Evolutionary conservation across 2,329 filamentous ascomycete species (phyloP).

Genomic region (Uncinocarpus reesii): DNA sequence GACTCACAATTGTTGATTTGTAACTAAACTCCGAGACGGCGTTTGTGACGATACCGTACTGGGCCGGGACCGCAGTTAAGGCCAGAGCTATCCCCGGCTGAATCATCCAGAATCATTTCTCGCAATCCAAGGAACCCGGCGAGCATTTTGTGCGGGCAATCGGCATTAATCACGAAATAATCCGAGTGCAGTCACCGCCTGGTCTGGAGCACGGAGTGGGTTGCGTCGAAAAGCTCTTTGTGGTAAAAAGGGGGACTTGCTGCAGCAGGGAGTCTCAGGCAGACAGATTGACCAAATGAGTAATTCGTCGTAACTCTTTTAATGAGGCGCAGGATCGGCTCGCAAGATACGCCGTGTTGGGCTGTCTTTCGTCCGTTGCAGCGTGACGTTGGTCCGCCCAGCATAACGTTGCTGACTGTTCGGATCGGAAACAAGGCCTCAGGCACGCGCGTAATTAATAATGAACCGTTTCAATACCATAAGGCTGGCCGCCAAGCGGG

Average conservation of each 20-base stretch:
- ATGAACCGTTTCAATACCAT: background rate
- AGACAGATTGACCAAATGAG: background rate
- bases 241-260: too few relatives aligned
- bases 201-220: background rate
- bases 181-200: background rate
- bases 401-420: background rate
- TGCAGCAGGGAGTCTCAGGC: too few relatives aligned
- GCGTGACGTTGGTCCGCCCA: too few relatives aligned
- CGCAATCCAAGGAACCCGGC: background rate
- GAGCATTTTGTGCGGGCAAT: background rate
- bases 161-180: background rate
- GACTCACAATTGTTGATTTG: too few relatives aligned
- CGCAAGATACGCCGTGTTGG: background rate
- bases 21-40: too few relatives aligned
- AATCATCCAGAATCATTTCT: background rate
- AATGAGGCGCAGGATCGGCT: too few relatives aligned
- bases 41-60: background rate
- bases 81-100: background rate
- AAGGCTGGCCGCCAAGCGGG: conserved; percentile 7
- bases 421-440: background rate
- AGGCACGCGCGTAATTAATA: background rate
- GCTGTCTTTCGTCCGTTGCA: too few relatives aligned
- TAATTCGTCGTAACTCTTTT: too few relatives aligned
- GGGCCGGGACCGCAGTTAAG: background rate
- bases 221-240: background rate